Conservation (phyloP, 169 alveolate genomes). For the Cryptosporidium ryanae region DNA sequence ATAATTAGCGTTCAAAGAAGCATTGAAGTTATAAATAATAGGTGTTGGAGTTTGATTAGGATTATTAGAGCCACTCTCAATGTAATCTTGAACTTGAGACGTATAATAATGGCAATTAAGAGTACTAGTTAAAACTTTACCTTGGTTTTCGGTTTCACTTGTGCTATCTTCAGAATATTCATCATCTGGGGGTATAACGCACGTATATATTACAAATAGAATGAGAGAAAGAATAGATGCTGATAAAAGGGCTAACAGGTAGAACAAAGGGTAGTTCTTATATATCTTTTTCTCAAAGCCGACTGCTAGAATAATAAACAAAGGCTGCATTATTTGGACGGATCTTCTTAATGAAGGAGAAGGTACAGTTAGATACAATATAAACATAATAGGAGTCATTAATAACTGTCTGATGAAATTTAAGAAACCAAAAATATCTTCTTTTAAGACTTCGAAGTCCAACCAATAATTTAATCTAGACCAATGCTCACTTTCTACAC, state of each 20-base stretch:
- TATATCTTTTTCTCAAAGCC: constrained; percentile 69
- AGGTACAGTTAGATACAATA: constrained; percentile 58
- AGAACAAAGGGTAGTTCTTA: constrained; percentile 12
- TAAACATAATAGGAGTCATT: constrained; percentile 71
- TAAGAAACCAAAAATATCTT: constrained; percentile 16
- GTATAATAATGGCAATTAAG: background rate
- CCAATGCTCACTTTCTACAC: background rate
- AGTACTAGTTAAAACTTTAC: background rate
- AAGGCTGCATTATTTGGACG: constrained; percentile 67
- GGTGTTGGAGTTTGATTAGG: no score
- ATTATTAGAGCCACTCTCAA: no score
- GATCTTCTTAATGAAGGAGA: constrained; percentile 70
- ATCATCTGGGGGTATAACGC: background rate
- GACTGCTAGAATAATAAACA: constrained; percentile 58
- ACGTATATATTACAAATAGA: constrained; percentile 27
- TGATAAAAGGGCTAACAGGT: constrained; percentile 18
- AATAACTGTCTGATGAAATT: constrained; percentile 41
- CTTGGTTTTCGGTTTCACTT: no score
- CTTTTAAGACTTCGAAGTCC: constrained; percentile 32
- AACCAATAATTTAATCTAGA: background rate
- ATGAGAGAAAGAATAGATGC: constrained; percentile 53
- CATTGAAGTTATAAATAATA: background rate
- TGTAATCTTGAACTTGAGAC: no score
- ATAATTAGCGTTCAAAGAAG: background rate
- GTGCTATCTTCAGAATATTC: background rate